Evolutionary conservation across 805 yeast species (phyloP), one percentile per base, ranked within the genome.

Genomic region (Myxozyma neotropica): DNA sequence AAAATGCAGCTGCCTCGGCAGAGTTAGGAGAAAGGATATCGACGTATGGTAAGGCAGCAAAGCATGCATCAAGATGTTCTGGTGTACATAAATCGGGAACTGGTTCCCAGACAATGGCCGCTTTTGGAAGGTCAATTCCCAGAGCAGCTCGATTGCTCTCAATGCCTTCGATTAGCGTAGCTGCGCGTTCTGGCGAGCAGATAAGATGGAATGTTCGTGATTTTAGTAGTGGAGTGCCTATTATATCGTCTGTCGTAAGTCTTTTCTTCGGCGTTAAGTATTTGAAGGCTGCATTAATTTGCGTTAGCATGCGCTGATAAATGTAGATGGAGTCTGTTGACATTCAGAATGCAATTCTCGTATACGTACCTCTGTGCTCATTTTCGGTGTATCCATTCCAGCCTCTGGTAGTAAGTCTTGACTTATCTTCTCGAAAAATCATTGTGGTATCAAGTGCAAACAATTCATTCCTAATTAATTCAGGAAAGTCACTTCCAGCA

Each of bases 21-120:
- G 90, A 83, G 71, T 92, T 92, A 0, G 98, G 98, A 0, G 96
- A 82, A 31, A 92, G 77, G 0, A 89, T 78, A 54, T 83, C 83
- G 1, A 88, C 77, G 7, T 36, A 62, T 8, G 73, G 69, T 17
- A 87, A 70, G 6, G 81, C 75, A 2, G 67, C 59, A 0, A 72
- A 48, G 53, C 81, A 74, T 1, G 69, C 68, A 0, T 72, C 68
- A 39, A 83, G 72, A 58, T 82, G 78, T 35, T 78, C 85, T 1
- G 83, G 80, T 0, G 68, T 71, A 71, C 96, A 89, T 21, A 81
- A 81, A 59, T 84, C 88, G 0, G 97, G 97, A 6, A 88, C 81
- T 0, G 97, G 97, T 72, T 92, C 98, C 85, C 91, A 93, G 0
- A 88, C 80, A 55, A 83, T 77, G 1, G 76, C 66, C 3, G 67